Conservation (phyloP, 1,139 yeast genomes). For the Wickerhamomyces sp. region DNA sequence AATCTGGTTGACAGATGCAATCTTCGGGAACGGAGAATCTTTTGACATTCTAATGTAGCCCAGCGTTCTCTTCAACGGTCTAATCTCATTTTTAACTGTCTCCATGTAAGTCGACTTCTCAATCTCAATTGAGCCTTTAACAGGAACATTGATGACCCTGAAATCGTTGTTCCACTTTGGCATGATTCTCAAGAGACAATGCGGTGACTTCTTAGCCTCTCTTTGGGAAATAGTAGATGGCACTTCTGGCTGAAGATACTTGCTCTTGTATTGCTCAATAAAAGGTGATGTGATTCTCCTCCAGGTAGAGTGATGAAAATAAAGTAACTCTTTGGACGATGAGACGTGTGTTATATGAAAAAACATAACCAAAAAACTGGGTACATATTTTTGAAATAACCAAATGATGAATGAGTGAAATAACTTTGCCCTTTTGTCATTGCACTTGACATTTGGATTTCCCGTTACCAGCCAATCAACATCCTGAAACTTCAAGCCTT, state of each 20-base stretch:
- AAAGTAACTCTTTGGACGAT: slow-evolving; percentile 35
- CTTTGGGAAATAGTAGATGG: slow-evolving; percentile 7
- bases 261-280: slow-evolving; percentile 7
- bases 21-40: slow-evolving; percentile 19
- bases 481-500: slow-evolving; percentile 33
- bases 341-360: slow-evolving; percentile 68
- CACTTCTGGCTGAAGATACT: slow-evolving; percentile 4
- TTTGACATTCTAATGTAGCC: slow-evolving; percentile 23
- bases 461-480: slow-evolving; percentile 47
- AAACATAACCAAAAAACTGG: slow-evolving; percentile 43
- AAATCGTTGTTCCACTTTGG: slow-evolving; percentile 55
- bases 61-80: slow-evolving; percentile 35
- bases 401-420: slow-evolving; percentile 46
- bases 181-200: slow-evolving; percentile 39
- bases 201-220: slow-evolving; percentile 10
- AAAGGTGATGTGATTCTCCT: slow-evolving; percentile 28
- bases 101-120: slow-evolving; percentile 24
- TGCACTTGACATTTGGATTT: slow-evolving; percentile 35
- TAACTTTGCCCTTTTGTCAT: slow-evolving; percentile 28
- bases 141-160: slow-evolving; percentile 57
- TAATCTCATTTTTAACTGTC: slow-evolving; percentile 25
- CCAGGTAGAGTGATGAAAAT: slow-evolving; percentile 65
- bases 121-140: slow-evolving; percentile 20
- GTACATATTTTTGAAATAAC: slow-evolving; percentile 47
- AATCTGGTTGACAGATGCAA: slow-evolving; percentile 32